phyloP scores from a whole-genome alignment of 139 green algal genomes.

The Klebsormidium nitens region DNA sequence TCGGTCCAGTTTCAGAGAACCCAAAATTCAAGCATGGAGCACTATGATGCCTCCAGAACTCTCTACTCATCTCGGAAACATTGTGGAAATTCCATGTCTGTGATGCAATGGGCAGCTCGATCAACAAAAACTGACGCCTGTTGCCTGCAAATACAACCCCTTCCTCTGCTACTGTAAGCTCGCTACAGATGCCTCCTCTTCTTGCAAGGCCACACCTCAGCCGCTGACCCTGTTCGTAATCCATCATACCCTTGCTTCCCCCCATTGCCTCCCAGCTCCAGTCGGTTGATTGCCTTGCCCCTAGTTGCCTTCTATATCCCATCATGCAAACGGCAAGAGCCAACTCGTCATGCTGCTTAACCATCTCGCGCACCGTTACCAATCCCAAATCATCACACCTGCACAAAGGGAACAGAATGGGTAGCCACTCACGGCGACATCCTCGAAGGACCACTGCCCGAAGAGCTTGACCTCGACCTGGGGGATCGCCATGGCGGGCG shows the following conservation, averaged over 20 bases:
- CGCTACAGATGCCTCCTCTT: too few relatives aligned
- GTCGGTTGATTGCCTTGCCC: background rate
- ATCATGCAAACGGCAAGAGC: background rate
- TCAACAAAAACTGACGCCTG: too few relatives aligned
- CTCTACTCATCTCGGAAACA: too few relatives aligned
- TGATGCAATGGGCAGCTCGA: too few relatives aligned
- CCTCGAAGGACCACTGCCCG: slow-evolving; percentile 94
- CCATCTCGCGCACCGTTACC: background rate
- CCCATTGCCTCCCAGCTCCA: background rate
- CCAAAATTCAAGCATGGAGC: too few relatives aligned
- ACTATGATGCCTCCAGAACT: too few relatives aligned
- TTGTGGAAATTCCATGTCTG: too few relatives aligned
- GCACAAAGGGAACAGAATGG: background rate
- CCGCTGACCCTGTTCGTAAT: too few relatives aligned
- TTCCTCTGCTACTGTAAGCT: too few relatives aligned
- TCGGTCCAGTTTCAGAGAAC: too few relatives aligned
- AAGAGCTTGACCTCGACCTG: slow-evolving; percentile 81
- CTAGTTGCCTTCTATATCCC: background rate
- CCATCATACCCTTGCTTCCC: background rate
- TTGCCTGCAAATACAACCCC: too few relatives aligned
- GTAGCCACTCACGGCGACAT: slow-evolving; percentile 75
- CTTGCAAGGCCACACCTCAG: too few relatives aligned
- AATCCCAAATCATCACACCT: background rate
- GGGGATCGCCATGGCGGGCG: background rate
- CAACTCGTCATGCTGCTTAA: background rate